Base-by-base conservation (phyloP, 345 rosid species). In the Salix exigua region DNA sequence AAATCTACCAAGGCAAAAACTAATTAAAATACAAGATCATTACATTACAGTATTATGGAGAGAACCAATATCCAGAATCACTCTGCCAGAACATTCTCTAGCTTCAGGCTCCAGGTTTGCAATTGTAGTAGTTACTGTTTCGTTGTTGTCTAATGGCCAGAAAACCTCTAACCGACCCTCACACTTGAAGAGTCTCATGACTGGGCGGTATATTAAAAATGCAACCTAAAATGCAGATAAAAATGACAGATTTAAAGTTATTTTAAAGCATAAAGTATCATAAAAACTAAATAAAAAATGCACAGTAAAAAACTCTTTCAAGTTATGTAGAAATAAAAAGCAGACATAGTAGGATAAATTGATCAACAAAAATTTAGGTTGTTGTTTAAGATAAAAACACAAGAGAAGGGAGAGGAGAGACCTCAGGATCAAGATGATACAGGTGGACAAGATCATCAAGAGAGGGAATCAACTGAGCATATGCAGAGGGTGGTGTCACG, bases 381-480 rank as follows among this genome's bases (percentile, higher is more conserved):
- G n/a, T n/a, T n/a, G n/a, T n/a, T n/a, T n/a, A n/a, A n/a, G n/a
- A n/a, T n/a, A n/a, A n/a, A n/a, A n/a, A n/a, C n/a, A 70, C 38
- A 28, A 64, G 72, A 30, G 74, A 58, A 75, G 79, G 81, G 79
- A 78, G 77, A 75, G 44, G 25, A 83, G 44, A 76, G 53, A 94
- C 99, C 97, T 96, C 99, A 61, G 98, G 94, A 78, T 96, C 99
- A 63, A 96, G 97, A 83, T 96, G 99, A 81, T 94, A 92, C 77
- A 78, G 66, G 81, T 94, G 97, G 75, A 94, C 83, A 82, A 96
- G 98, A 76, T 94, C 97, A 76, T 92, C 72, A 61, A 96, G 97
- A 16, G 96, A 85, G 53, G 98, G 99, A 80, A 96, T 83, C 81
- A 94, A 83, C 76, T 86, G 91, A 70, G 97, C 88, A 80, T 94